Evolutionary conservation across 2,329 filamentous ascomycete species (phyloP).

Genomic region (Botrytis hyacinthi): DNA sequence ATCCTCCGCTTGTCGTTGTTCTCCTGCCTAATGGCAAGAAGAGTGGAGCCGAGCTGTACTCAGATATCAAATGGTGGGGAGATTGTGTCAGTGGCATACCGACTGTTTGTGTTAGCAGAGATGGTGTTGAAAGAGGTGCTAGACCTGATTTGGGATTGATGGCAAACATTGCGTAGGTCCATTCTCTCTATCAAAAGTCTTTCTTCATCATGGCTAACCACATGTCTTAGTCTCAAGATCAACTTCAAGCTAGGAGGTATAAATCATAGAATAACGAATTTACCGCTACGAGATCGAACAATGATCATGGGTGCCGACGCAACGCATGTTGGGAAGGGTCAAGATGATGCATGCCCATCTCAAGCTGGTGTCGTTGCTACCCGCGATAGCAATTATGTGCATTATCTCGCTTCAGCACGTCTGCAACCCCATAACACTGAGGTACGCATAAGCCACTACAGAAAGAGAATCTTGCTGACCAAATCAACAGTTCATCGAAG

Average conservation of each 20-base stretch:
- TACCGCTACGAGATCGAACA: neutral
- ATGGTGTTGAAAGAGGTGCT: neutral
- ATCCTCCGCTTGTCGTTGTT: neutral
- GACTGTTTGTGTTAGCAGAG: neutral
- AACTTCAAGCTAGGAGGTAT: neutral
- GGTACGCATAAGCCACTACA: conserved; percentile 42
- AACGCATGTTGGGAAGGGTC: conserved; percentile 72
- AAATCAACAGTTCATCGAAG: conserved; percentile 41
- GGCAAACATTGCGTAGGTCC: too few species aligned
- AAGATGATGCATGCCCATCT: conserved; percentile 57
- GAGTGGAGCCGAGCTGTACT: neutral
- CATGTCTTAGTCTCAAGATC: neutral
- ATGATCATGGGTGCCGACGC: conserved; percentile 72
- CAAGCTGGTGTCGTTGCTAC: conserved; percentile 78
- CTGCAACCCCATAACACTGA: conserved; percentile 75
- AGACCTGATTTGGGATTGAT: too few species aligned
- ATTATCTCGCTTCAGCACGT: conserved; percentile 72
- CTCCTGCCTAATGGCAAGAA: neutral
- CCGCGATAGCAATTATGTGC: conserved; percentile 60
- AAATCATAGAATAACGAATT: neutral
- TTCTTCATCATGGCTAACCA: too few species aligned
- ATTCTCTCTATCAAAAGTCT: too few species aligned
- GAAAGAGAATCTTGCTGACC: too few species aligned
- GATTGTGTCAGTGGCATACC: neutral
- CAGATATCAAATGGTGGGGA: neutral